phyloP scores from a whole-genome alignment of 768 basidiomycete species.

The Rickenella mellea region DNA sequence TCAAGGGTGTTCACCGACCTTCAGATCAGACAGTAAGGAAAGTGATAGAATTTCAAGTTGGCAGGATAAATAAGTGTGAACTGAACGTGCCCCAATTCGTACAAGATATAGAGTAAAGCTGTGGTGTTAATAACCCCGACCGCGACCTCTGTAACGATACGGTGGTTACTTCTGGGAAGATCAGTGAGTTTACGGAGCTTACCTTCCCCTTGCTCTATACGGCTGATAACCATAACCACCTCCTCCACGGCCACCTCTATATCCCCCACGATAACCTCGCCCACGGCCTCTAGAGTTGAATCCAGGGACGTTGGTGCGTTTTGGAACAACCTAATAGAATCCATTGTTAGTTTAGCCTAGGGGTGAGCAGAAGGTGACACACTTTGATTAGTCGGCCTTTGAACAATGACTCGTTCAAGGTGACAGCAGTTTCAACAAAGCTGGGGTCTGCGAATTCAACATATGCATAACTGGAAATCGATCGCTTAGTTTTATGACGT shows the following conservation, averaged over 20 bases:
- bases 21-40: too few relatives aligned
- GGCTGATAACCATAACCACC: slow-evolving; percentile 52
- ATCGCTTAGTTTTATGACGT: background rate
- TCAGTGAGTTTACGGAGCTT: slow-evolving; percentile 17
- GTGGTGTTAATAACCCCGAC: slow-evolving; percentile 65
- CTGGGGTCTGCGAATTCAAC: slow-evolving; percentile 95
- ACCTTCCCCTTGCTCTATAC: slow-evolving; percentile 71
- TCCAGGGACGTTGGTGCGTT: slow-evolving; percentile 93
- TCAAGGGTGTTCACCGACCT: too few relatives aligned
- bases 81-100: too few relatives aligned
- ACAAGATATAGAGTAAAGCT: too few relatives aligned
- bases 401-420: slow-evolving; percentile 95
- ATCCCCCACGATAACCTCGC: slow-evolving; percentile 47
- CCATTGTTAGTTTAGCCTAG: background rate
- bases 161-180: slow-evolving; percentile 2
- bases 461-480: slow-evolving; percentile 74
- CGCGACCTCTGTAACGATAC: slow-evolving; percentile 44
- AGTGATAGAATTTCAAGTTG: too few relatives aligned
- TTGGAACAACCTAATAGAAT: slow-evolving; percentile 70
- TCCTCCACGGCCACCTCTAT: slow-evolving; percentile 50
- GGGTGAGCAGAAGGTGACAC: slow-evolving; percentile 13
- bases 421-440: slow-evolving; percentile 81
- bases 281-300: slow-evolving; percentile 79
- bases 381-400: slow-evolving; percentile 90
- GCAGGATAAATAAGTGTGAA: too few relatives aligned